Evolutionary conservation across 1,284 basidiomycete species (phyloP).

Genomic region (Phylloboletellus chloephorus): DNA sequence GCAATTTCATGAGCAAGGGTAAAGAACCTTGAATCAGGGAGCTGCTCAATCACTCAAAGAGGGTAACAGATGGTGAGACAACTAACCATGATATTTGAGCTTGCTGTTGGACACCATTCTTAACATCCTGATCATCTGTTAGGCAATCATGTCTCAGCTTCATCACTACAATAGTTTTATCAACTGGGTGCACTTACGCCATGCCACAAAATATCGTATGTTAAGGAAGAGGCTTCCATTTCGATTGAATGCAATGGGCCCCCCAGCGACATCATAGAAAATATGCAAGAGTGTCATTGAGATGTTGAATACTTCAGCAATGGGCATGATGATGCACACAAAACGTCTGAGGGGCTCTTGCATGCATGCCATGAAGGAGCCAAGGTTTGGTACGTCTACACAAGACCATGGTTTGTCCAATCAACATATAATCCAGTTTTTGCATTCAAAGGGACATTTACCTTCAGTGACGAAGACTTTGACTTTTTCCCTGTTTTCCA

Average conservation of each 20-base stretch:
- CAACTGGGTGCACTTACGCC: slow-evolving; percentile 56
- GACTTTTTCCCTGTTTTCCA: slow-evolving; percentile 1
- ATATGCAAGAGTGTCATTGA: slow-evolving; percentile 74
- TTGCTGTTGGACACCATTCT: slow-evolving; percentile 46
- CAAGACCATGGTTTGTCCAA: too few species aligned
- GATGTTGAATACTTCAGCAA: slow-evolving; percentile 59
- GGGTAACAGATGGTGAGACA: not conserved
- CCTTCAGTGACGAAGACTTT: not conserved
- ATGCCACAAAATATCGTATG: slow-evolving; percentile 78
- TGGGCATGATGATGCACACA: slow-evolving; percentile 52
- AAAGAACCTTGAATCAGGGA: slow-evolving; percentile 58
- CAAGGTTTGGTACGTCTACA: slow-evolving; percentile 54
- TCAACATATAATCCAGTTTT: too few species aligned
- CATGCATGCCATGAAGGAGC: slow-evolving; percentile 47
- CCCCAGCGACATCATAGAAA: slow-evolving; percentile 80
- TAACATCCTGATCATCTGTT: slow-evolving; percentile 65
- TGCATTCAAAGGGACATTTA: not conserved
- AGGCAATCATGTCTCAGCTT: not conserved
- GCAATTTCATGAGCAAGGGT: slow-evolving; percentile 88
- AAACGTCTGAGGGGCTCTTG: slow-evolving; percentile 62
- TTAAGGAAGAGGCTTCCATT: slow-evolving; percentile 89
- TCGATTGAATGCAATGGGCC: slow-evolving; percentile 90
- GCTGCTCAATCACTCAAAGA: not conserved
- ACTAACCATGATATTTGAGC: slow-evolving; percentile 76
- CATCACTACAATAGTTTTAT: not conserved